A percentile compares a stretch with the other conserved stretches of the same genome.
Conservation (phyloP, 805 yeast species). For the Kregervanrija fluxuum region DNA sequence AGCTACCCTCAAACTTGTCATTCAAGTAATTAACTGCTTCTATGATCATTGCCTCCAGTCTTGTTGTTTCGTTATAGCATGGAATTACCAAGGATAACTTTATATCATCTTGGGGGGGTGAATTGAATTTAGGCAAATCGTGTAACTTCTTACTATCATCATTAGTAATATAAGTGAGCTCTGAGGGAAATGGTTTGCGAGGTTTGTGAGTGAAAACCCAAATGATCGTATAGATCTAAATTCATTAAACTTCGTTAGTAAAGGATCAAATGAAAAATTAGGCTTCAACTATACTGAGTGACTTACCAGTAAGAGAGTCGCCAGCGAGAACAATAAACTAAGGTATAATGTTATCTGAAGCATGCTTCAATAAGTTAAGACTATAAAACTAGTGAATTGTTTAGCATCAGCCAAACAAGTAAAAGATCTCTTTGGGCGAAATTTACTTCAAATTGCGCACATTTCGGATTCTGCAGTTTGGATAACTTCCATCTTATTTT, state of each 20-base stretch:
- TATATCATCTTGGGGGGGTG: slow-evolving; percentile 32
- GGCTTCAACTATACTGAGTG: too few species aligned
- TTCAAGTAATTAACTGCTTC: slow-evolving; percentile 57
- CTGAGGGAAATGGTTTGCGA: slow-evolving; percentile 45
- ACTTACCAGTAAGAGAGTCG: too few species aligned
- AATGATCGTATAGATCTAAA: slow-evolving; percentile 16
- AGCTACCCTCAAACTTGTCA: slow-evolving; percentile 26
- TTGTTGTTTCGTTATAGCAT: slow-evolving; percentile 79
- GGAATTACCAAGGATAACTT: slow-evolving; percentile 79
- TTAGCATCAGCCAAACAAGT: too few species aligned
- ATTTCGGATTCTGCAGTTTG: too few species aligned
- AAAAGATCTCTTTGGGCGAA: too few species aligned
- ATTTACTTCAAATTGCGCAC: too few species aligned
- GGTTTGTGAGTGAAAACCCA: slow-evolving; percentile 57
- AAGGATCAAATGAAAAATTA: too few species aligned
- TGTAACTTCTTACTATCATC: slow-evolving; percentile 25
- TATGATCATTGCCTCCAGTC: slow-evolving; percentile 65
- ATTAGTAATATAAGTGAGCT: slow-evolving; percentile 46
- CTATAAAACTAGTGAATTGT: too few species aligned
- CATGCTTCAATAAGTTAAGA: too few species aligned
- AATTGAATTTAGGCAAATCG: slow-evolving; percentile 29
- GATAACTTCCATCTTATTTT: too few species aligned
- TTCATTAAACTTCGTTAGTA: slow-evolving; percentile 1
- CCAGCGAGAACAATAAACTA: too few species aligned
- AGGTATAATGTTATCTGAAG: too few species aligned